Conservation (phyloP, 2,329 filamentous ascomycete species). For the Neofusicoccum kwambonambiense region DNA sequence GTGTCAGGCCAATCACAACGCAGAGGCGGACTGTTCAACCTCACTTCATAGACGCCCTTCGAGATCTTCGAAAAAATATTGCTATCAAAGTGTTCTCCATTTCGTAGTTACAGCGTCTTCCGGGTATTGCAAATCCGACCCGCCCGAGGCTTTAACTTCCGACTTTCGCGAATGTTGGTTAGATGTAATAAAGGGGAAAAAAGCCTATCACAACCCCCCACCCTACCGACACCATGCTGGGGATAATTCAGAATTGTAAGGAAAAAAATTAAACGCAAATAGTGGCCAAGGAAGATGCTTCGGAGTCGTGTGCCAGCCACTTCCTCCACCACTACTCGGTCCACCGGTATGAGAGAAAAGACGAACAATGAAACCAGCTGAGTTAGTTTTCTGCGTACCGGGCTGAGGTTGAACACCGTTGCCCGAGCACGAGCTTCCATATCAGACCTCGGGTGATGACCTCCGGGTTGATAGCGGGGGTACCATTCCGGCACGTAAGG, state of each 20-base stretch:
- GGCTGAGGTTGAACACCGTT: slow-evolving; percentile 6
- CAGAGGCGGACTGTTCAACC: not conserved
- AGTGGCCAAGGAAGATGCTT: slow-evolving; percentile 13
- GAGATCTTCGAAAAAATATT: not conserved
- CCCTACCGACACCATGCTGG: slow-evolving; percentile 18
- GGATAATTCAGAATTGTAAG: slow-evolving; percentile 10
- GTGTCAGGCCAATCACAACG: not conserved
- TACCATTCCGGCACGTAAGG: not conserved
- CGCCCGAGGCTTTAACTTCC: slow-evolving; percentile 11
- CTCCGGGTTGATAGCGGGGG: slow-evolving; percentile 15
- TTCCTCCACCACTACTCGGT: slow-evolving; percentile 18
- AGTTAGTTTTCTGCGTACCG: slow-evolving; percentile 14
- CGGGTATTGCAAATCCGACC: slow-evolving; percentile 7
- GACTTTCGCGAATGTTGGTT: slow-evolving; percentile 8
- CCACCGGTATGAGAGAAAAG: slow-evolving; percentile 11
- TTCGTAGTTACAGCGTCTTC: slow-evolving; percentile 16
- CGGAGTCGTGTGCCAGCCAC: slow-evolving; percentile 15
- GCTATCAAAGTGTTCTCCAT: slow-evolving; percentile 14
- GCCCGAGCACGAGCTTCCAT: slow-evolving; percentile 13
- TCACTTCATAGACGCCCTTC: not conserved
- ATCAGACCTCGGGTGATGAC: slow-evolving; percentile 8
- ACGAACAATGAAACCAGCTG: slow-evolving; percentile 2
- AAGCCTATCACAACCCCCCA: slow-evolving; percentile 11
- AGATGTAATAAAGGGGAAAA: not conserved
- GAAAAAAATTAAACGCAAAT: slow-evolving; percentile 13